Evolutionary conservation across 2,329 filamentous ascomycete species (phyloP).

Genomic region (Talaromyces funiculosus): DNA sequence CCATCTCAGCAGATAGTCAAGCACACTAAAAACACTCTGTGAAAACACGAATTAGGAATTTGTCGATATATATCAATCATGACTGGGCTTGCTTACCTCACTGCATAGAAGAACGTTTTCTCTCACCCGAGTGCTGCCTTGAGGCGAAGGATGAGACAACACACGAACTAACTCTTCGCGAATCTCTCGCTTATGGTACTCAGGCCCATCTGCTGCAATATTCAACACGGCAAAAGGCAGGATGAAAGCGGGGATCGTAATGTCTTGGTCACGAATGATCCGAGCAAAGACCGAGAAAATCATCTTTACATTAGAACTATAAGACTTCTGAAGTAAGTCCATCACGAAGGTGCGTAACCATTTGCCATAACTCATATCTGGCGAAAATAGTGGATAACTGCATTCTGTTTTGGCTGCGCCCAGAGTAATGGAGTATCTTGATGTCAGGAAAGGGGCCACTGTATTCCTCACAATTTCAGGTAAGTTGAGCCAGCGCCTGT

Average conservation of each 20-base stretch:
- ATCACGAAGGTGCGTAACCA: slow-evolving; percentile 80
- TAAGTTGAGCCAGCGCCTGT: slow-evolving; percentile 70
- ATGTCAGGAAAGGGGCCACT: slow-evolving; percentile 80
- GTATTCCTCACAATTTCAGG: slow-evolving; percentile 73
- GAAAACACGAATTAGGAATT: not conserved
- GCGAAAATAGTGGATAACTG: slow-evolving; percentile 72
- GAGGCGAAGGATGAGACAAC: slow-evolving; percentile 57
- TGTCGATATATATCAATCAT: too few species aligned
- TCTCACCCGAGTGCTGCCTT: slow-evolving; percentile 52
- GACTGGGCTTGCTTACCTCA: slow-evolving; percentile 55
- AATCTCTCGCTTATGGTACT: slow-evolving; percentile 59
- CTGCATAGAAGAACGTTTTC: slow-evolving; percentile 80
- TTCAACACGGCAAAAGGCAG: slow-evolving; percentile 84
- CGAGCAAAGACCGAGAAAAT: slow-evolving; percentile 78
- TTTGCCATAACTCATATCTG: slow-evolving; percentile 62
- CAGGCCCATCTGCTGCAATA: slow-evolving; percentile 66
- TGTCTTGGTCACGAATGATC: slow-evolving; percentile 77
- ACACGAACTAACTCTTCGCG: slow-evolving; percentile 69
- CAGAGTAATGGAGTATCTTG: slow-evolving; percentile 68
- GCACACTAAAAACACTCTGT: slow-evolving; percentile 77
- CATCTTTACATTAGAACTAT: slow-evolving; percentile 65
- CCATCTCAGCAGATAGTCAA: slow-evolving; percentile 92
- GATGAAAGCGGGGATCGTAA: slow-evolving; percentile 79
- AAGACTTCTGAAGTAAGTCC: slow-evolving; percentile 73
- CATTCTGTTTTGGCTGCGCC: slow-evolving; percentile 50